Evolutionary conservation across 306 rosid genomes (phyloP).

Genomic region (Pyrus betulifolia): DNA sequence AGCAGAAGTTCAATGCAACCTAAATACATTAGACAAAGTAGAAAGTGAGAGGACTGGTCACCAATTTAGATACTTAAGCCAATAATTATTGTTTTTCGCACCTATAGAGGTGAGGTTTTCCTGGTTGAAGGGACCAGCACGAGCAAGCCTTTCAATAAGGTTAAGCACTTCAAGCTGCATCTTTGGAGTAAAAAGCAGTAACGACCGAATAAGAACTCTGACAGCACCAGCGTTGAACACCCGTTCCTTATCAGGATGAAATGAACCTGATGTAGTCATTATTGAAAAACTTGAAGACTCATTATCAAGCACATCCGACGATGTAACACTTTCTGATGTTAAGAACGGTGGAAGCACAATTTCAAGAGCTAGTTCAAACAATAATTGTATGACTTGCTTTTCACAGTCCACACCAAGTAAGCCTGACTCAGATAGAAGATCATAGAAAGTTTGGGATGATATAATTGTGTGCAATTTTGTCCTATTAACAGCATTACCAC

Average conservation of each 20-base stretch:
- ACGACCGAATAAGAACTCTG: slow-evolving; percentile 69
- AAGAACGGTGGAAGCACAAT: slow-evolving; percentile 73
- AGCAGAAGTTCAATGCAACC: slow-evolving; percentile 92
- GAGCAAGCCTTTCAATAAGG: slow-evolving; percentile 72
- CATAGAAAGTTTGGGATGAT: slow-evolving; percentile 84
- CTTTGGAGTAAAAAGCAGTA: slow-evolving; percentile 82
- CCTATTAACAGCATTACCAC: slow-evolving; percentile 73
- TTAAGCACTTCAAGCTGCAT: slow-evolving; percentile 73
- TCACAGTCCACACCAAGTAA: slow-evolving; percentile 82
- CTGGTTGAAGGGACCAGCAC: slow-evolving; percentile 79
- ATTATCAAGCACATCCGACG: slow-evolving; percentile 36
- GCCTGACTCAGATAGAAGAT: slow-evolving; percentile 89
- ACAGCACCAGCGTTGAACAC: slow-evolving; percentile 83
- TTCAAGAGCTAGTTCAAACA: slow-evolving; percentile 93
- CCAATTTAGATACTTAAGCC: slow-evolving; percentile 9
- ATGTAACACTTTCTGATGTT: slow-evolving; percentile 45
- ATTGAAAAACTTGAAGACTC: slow-evolving; percentile 47
- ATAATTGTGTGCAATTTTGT: slow-evolving; percentile 66
- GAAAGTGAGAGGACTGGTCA: slow-evolving; percentile 10
- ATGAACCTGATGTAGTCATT: slow-evolving; percentile 66
- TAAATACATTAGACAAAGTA: slow-evolving; percentile 20
- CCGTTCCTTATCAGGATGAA: slow-evolving; percentile 69
- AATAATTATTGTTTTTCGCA: slow-evolving; percentile 30
- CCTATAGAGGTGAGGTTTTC: slow-evolving; percentile 90
- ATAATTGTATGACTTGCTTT: slow-evolving; percentile 86